Base-by-base conservation (phyloP, 164 flowering plant species). In the Aristolochia fimbriata region DNA sequence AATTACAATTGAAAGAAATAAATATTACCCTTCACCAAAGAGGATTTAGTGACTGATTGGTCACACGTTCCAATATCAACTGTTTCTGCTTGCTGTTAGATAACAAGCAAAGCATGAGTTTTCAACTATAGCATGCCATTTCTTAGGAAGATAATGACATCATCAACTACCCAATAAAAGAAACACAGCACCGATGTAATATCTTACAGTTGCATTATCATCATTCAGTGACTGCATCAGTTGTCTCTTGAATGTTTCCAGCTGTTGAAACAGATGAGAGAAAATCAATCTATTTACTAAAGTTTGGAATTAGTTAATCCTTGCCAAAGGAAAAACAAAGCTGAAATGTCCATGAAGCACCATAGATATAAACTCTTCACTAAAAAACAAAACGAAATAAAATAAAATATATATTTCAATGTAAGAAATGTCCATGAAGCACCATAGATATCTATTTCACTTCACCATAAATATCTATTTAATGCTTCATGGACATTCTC, bases 231-330 rank as follows among this genome's bases (percentile, higher is more conserved):
- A 93, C 69, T 76, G 96, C 91, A 93, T 83, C 69, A 93, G 77
- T 59, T 93, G 99, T 66, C 85, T 78, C 75, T 88, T 93, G 74
- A 93, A 93, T 55, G 88, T 78, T 77, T 93, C 99, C 80, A 90
- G 67, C 99, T 93, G 88, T 55, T 64, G 73, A 63, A 61, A 65
- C 19, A 63, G 37, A 31, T 31, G 24, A 27, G 17, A 47, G 31
- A 15, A 20, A 21, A 31, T 45, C 48, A 22, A 15, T 13, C 46
- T 21, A 25, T 15, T 47, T 50, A 25, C n/a, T 51, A 7, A 15
- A 46, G 20, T 19, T 47, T 19, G 6, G 56, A 20, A 49, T 50
- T 17, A 33, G 24, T 19, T 30, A 19, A 27, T 49, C 25, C 0
- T 15, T 20, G 2, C n/a, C 7, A 60, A 31, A 60, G 12, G 31